Conservation (phyloP, 2,329 filamentous ascomycete genomes). For the Cladophialophora psammophila region DNA sequence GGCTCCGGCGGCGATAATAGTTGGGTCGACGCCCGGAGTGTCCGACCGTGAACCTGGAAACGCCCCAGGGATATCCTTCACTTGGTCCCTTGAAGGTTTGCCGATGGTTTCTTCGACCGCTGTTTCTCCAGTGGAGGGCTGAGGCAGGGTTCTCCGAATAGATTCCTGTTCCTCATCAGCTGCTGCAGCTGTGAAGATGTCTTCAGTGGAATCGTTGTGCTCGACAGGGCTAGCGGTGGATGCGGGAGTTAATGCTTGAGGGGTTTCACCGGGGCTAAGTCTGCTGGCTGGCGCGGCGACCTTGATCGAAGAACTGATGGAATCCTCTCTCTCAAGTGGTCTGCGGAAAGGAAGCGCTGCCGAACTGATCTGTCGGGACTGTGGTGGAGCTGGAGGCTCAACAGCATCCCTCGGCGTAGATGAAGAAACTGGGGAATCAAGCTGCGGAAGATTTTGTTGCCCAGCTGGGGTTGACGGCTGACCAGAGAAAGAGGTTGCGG, state of each 20-base stretch:
- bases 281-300: conserved; percentile 75
- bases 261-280: conserved; percentile 61
- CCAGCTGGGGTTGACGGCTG: conserved; percentile 58
- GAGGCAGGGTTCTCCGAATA: conserved; percentile 35
- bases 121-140: conserved; percentile 13
- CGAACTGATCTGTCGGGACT: conserved; percentile 79
- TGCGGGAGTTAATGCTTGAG: conserved; percentile 53
- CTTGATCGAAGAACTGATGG: conserved; percentile 77
- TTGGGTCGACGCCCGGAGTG: conserved; percentile 31
- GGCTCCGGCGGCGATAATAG: conserved; percentile 23
- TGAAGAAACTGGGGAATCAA: conserved; percentile 43
- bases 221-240: conserved; percentile 44
- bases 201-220: conserved; percentile 31
- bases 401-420: conserved; percentile 40
- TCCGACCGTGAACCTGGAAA: conserved; percentile 52
- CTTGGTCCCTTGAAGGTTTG: conserved; percentile 26
- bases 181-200: conserved; percentile 38
- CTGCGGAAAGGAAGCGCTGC: conserved; percentile 74
- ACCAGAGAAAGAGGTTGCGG: conserved; percentile 66
- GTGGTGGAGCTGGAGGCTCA: conserved; percentile 67
- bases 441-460: conserved; percentile 55
- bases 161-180: conserved; percentile 41
- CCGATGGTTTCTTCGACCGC: conserved; percentile 33
- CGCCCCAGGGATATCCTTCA: conserved; percentile 56
- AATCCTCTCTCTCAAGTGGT: conserved; percentile 65